Percentiles rank a stretch among this genome's conserved stretches.
Conservation (phyloP, 768 basidiomycete species). For the Termitomyces sp. region DNA sequence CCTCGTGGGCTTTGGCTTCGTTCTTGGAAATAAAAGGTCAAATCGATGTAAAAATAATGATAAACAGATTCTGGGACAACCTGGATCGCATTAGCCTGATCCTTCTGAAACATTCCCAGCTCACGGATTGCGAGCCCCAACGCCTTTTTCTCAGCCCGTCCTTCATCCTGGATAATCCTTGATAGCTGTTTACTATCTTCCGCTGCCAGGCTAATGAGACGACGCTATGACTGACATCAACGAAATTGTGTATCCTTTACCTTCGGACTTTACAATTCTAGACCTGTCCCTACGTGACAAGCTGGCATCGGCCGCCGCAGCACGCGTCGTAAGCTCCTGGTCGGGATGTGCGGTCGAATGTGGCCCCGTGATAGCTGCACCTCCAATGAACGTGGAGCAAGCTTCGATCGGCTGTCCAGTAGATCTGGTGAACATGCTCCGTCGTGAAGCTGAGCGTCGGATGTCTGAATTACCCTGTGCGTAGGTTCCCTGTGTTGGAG, state of each 20-base stretch:
- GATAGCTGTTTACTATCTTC: conserved; percentile 59
- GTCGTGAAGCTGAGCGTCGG: conserved; percentile 19
- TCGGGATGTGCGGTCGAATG: conserved; percentile 38
- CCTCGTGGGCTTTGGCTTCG: conserved; percentile 53
- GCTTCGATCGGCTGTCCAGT: conserved; percentile 30
- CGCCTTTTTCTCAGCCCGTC: conserved; percentile 61
- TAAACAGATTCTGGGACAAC: conserved; percentile 23
- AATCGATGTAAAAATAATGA: background rate
- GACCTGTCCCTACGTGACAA: conserved; percentile 49
- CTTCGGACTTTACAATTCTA: conserved; percentile 48
- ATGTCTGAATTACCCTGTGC: background rate
- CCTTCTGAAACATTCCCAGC: conserved; percentile 60
- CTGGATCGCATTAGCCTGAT: conserved; percentile 67
- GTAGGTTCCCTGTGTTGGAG: background rate
- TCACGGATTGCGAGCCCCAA: conserved; percentile 60
- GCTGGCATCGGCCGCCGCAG: conserved; percentile 42
- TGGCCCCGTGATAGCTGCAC: conserved; percentile 51
- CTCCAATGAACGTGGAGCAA: conserved; percentile 48
- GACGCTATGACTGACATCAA: background rate
- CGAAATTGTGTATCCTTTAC: conserved; percentile 24
- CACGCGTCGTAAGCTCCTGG: conserved; percentile 35
- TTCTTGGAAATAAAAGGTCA: conserved; percentile 30
- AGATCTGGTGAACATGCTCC: conserved; percentile 30
- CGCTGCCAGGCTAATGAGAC: conserved; percentile 27
- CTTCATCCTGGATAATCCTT: conserved; percentile 70